Evolutionary conservation across 257 asterid species (phyloP), one percentile per base, ranked within the genome.

Genomic region (Capsicum pubescens): DNA sequence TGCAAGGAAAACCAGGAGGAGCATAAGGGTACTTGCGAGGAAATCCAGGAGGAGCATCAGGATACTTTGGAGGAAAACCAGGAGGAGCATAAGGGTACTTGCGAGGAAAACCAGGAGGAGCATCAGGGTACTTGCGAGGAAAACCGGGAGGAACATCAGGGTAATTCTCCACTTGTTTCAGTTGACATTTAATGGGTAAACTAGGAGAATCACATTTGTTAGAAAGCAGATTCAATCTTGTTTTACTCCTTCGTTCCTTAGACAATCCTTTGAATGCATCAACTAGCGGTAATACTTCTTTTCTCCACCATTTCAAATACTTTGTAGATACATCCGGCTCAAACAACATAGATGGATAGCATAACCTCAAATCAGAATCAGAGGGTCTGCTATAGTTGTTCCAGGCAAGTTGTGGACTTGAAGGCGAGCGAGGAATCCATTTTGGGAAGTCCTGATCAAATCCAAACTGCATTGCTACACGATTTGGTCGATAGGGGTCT

Each of bases 381-480:
- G 85, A 66, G 35, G 83, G 86, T 36, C 82, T 82, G 59, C 66
- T 60, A 36, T 78, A 81, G 59, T 77, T 59, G 7, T 35, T 19
- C 85, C 87, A 87, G 3, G 84, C 66, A 44, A 35, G 39, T 58
- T 86, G 60, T 1, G 11, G 52, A 39, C 52, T 9, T 60, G 8
- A 60, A 83, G 13, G 3, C 2, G 59, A 71, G 16, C 48, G 79
- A 15, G 78, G 19, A 48, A 86, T 32, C 71, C 83, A 56, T 50
- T 46, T 82, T 1, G 89, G 90, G 69, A 88, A 54, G 57, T 89
- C 90, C 78, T 89, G 90, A 39, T 89, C 90, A 0, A 70, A 58
- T 15, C 92, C 89, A 58, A 87, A 86, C 39, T 89, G 92, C 87
- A 87, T 86, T 10, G 89, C 92, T 1, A 87, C 90, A 42, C 90